These are phyloP conservation scores for Fusarium haematococcum DNA, from an alignment of 2,329 filamentous ascomycete genomes.

Conservation along the genomic window DNA sequence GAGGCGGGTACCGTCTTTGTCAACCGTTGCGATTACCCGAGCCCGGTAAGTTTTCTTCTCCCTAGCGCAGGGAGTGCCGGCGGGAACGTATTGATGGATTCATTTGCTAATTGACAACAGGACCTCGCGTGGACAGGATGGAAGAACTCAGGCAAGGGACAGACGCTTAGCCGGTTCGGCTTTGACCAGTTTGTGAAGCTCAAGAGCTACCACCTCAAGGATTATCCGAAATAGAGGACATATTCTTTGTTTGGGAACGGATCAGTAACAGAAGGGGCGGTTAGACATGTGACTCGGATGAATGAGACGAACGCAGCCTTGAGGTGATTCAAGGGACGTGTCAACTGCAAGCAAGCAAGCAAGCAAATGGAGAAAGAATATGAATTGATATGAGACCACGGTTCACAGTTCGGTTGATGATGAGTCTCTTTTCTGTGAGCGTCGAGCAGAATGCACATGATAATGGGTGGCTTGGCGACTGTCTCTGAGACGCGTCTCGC, in stretches of 20 bases:
- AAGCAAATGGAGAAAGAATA: not conserved
- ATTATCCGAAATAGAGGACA: conserved; percentile 70
- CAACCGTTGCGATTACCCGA: conserved; percentile 92
- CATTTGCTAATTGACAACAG: conserved; percentile 56
- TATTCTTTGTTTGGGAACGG: not conserved
- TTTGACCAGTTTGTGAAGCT: conserved; percentile 97
- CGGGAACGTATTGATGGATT: conserved; percentile 5
- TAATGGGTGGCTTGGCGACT: conserved; percentile 31
- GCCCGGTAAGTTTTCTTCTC: conserved; percentile 72
- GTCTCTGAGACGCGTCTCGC: conserved; percentile 20
- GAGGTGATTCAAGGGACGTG: conserved; percentile 17
- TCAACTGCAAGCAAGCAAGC: conserved; percentile 8
- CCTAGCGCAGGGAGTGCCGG: conserved; percentile 9
- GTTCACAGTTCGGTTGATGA: not conserved
- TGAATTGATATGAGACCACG: not conserved
- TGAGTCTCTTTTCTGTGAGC: not conserved
- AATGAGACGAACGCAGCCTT: conserved; percentile 21
- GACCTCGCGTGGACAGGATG: conserved; percentile 97
- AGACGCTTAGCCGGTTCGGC: conserved; percentile 88
- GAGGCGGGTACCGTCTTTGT: conserved; percentile 97
- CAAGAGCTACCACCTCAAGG: conserved; percentile 95
- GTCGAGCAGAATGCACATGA: conserved; percentile 13
- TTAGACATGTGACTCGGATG: conserved; percentile 24
- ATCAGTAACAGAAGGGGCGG: conserved; percentile 4
- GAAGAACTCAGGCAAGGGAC: conserved; percentile 96